Base-by-base conservation (phyloP, 1,284 basidiomycete species). In the Marasmius oreades region DNA sequence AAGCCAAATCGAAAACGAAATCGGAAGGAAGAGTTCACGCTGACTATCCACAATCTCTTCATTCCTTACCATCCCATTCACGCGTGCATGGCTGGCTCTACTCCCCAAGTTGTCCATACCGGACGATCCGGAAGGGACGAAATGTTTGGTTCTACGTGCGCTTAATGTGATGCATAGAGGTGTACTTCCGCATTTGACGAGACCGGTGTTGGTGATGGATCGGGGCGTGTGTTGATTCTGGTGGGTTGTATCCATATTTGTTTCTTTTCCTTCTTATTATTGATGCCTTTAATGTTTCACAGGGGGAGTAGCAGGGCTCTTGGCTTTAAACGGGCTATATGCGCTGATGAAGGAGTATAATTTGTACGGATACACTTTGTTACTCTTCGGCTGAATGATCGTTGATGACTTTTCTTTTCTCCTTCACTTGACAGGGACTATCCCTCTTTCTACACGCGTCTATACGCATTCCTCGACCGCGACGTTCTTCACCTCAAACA, bases 321-420 rank as follows among this genome's bases (percentile, higher is more conserved):
- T 98, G 44, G 94, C 93, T 3, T 80, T 99, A 62, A 98, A 98
- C 66, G 90, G 91, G 0, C 74, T 99, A 51, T 99, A 95, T 68
- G 84, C 90, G 5, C 79, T 99, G 59, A 98, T 99, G 73, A 90
- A 86, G 52, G 85, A 93, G 55, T 95, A 98, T 70, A 98, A 98
- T 67, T 78, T 99, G 93, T 92, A 63, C 67, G 90, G 77, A 42
- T 5, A 8, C 8, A n/a, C n/a, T n/a, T 11, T 42, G 39, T 42
- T 55, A 5, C 10, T 4, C 28, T 31, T 31, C 10, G 28, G 10
- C 28, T 31, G 4, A 4, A 31, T 10, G 28, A n/a, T 31, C 28
- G 28, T 31, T 31, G 28, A 31, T 10, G 5, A 31, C n/a, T n/a
- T n/a, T n/a, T n/a, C n/a, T 31, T 4, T 31, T n/a, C 28, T 31